Base-by-base conservation (phyloP, 306 rosid genomes). In the Biancaea sappan region DNA sequence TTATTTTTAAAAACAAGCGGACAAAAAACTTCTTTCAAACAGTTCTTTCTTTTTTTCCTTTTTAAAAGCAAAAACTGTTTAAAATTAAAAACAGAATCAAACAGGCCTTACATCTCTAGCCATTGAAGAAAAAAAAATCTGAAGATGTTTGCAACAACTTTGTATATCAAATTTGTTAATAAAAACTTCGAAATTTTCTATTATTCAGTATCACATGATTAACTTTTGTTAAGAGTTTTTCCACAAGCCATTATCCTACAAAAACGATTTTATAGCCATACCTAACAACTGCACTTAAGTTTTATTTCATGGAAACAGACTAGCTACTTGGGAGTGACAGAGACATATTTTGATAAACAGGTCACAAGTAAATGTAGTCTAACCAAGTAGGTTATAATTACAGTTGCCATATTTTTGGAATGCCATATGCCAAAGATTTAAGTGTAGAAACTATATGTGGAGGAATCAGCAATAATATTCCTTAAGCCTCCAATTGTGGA, bases 401-500 rank as follows among this genome's bases (percentile, higher is more conserved):
- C 66, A 60, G 14, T 16, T 59, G 65, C 35, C 63, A 28, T 28
- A 56, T 5, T 26, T 3, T 56, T 56, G 21, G 37, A 31, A 14
- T 2, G 2, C 34, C 32, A 53, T 25, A 66, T n/a, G n/a, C 48
- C 11, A 65, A 16, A 52, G 4, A 56, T 5, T 87, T 68, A 91
- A 11, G 96, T 80, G 72, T 94, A 94, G 83, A 94, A 94, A 16
- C 79, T 86, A 63, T 94, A 94, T 18, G 96, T 89, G 38, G 96
- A 91, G n/a, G 98, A 77, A 88, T 94, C 98, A 1, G 84, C 63
- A 41, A 85, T 11, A 15, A 94, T 94, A 75, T 94, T 94, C 81
- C 97, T 85, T 28, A 94, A 78, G 68, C 98, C 98, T 52, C 98
- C 98, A 31, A 94, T 43, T 0, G 98, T 94, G 58, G 97, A 94